Base-by-base conservation (phyloP, 805 yeast species). In the Wickerhamomyces silvicola region DNA sequence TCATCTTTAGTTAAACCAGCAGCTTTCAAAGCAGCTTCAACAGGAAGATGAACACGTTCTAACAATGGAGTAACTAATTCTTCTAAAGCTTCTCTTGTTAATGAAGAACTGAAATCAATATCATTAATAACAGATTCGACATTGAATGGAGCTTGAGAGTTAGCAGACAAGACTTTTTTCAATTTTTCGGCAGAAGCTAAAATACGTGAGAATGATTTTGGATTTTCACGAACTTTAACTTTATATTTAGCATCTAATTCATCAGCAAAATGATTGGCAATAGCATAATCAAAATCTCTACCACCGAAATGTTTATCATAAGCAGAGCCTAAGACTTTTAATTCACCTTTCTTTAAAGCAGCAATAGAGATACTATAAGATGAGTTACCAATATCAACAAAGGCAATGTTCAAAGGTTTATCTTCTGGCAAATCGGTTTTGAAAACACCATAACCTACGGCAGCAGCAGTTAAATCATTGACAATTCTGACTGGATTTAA, bases 391-490 rank as follows among this genome's bases (percentile, higher is more conserved):
- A 94, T 84, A 64, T 92, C 99, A 39, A 92, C 79, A 53, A 92
- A 84, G 31, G 94, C 97, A 50, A 92, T 82, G 55, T 75, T 81
- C 68, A 82, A 80, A 56, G 88, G 81, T 62, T 81, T 82, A 52
- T 85, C 95, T 63, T 87, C 97, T 54, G 97, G 96, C 54, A 92
- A 73, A 57, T 90, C 97, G 46, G 83, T 75, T 76, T 92, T 88
- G 81, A 92, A 92, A 40, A 92, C 96, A 72, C 98, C 98, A 70
- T 92, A 94, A 51, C 97, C 94, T 45, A 92, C 95, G 53, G 97
- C 97, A 41, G 98, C 98, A 40, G 98, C 97, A 37, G 97, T 88
- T 46, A 84, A 81, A 62, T 92, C 99, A 63, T 92, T 92, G 50
- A 92, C 95, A 44, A 92, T 78, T 75, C 98, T 84, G 39, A 92